Conservation (phyloP, 1,284 basidiomycete genomes). For the Caloboletus inedulis region DNA sequence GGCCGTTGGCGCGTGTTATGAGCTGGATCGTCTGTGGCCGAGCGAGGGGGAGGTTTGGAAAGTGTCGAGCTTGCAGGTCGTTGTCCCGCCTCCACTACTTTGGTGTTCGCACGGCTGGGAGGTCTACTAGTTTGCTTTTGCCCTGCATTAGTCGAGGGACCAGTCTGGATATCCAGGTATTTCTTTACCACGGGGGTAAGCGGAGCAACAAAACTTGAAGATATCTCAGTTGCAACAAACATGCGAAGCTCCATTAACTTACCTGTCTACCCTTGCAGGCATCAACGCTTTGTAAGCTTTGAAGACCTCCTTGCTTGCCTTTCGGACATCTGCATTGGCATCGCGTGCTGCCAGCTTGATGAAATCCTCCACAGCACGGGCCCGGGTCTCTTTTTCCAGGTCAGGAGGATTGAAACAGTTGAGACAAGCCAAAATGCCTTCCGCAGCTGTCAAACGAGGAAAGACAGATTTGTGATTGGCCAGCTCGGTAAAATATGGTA, state of each 20-base stretch:
- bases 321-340: constrained; percentile 74
- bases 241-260: constrained; percentile 27
- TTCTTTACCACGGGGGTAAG: constrained; percentile 75
- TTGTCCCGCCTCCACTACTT: constrained; percentile 9
- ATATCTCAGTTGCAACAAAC: constrained; percentile 4
- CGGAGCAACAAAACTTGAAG: constrained; percentile 63
- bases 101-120: constrained; percentile 23
- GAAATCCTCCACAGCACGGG: constrained; percentile 64
- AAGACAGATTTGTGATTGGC: constrained; percentile 66
- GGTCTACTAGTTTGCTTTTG: constrained; percentile 27
- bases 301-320: constrained; percentile 66
- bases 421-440: constrained; percentile 61
- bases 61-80: constrained; percentile 10
- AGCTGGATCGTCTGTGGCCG: background rate
- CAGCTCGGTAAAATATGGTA: constrained; percentile 60
- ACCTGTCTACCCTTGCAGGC: constrained; percentile 66
- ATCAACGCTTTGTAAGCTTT: constrained; percentile 71
- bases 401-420: constrained; percentile 76
- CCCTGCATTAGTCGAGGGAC: constrained; percentile 12
- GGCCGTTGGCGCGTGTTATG: constrained; percentile 11
- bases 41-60: constrained; percentile 15
- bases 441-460: constrained; percentile 60
- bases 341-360: constrained; percentile 69
- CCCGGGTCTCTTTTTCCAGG: constrained; percentile 61
- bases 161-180: constrained; percentile 64